These are phyloP conservation scores for Botrytis tulipae DNA, from an alignment of 2,329 filamentous ascomycete species.

Conservation along the genomic window DNA sequence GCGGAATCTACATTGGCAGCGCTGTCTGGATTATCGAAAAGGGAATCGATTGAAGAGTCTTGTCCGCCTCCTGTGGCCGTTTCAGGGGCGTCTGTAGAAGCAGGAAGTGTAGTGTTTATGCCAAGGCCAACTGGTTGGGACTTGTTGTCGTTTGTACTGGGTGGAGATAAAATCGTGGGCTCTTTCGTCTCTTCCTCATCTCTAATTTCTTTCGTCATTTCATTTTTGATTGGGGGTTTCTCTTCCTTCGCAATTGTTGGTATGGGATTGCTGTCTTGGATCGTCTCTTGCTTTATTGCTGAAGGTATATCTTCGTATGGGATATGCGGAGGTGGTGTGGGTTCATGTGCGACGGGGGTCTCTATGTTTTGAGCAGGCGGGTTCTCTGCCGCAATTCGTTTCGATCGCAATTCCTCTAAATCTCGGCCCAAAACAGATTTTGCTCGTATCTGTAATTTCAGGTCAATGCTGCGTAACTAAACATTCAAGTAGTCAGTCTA, in stretches of 20 bases:
- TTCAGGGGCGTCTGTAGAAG: constrained; percentile 21
- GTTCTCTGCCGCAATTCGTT: constrained; percentile 35
- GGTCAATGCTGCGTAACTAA: constrained; percentile 16
- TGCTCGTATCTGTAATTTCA: constrained; percentile 45
- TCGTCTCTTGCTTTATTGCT: constrained; percentile 29
- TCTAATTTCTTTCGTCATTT: constrained; percentile 25
- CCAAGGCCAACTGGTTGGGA: constrained; percentile 31
- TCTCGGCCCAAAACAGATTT: constrained; percentile 58
- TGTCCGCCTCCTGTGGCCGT: constrained; percentile 25
- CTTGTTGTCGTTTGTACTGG: constrained; percentile 25
- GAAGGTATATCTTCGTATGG: constrained; percentile 15
- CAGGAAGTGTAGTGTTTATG: constrained; percentile 29
- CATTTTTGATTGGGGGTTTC: constrained; percentile 12
- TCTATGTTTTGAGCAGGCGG: constrained; percentile 27
- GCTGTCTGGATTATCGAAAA: constrained; percentile 34
- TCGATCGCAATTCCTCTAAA: constrained; percentile 43
- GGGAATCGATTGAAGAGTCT: constrained; percentile 33
- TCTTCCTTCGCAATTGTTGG: neutral
- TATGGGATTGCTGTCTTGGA: neutral
- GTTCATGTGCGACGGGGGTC: constrained; percentile 26
- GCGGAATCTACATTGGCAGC: constrained; percentile 25
- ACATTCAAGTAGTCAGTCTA: neutral
- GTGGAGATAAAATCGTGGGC: constrained; percentile 27
- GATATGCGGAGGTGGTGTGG: constrained; percentile 25
- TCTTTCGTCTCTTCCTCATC: constrained; percentile 14